phyloP scores from a whole-genome alignment of 805 yeast genomes.

The Wickerhamomyces kurtzmanii region DNA sequence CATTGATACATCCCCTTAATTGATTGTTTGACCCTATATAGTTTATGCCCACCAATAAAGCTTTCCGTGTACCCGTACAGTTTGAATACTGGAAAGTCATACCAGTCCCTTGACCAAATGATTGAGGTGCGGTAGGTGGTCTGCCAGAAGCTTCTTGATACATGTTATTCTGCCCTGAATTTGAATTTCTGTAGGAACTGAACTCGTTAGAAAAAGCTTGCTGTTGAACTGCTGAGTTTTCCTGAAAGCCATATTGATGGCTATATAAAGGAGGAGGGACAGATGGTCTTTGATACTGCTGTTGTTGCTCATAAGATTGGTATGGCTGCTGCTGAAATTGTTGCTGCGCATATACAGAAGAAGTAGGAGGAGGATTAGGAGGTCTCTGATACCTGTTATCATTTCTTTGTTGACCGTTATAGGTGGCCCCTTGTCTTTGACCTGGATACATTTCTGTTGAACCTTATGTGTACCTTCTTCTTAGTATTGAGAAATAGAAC shows the following conservation, averaged over 20 bases:
- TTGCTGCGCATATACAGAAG: slow-evolving; percentile 6
- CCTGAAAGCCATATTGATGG: too few species aligned
- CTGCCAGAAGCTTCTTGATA: slow-evolving; percentile 4
- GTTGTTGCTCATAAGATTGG: too few species aligned
- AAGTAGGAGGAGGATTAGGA: slow-evolving; percentile 9
- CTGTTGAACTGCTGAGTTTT: too few species aligned
- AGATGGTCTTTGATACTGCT: too few species aligned
- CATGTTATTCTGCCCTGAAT: slow-evolving; percentile 7
- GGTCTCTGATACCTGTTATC: slow-evolving; percentile 5
- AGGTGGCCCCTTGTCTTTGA: slow-evolving; percentile 3
- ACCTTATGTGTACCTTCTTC: too few species aligned
- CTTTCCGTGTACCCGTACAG: slow-evolving; percentile 56
- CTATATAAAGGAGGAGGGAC: too few species aligned
- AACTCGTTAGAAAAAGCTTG: too few species aligned
- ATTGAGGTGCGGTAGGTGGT: slow-evolving; percentile 11
- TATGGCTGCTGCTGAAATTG: slow-evolving; percentile 6
- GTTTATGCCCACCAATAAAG: slow-evolving; percentile 60
- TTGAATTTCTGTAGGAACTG: slow-evolving; percentile 6
- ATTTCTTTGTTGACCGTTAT: slow-evolving; percentile 1
- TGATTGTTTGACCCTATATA: slow-evolving; percentile 47
- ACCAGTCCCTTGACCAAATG: slow-evolving; percentile 7
- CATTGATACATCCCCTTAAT: slow-evolving; percentile 64
- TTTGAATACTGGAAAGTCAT: slow-evolving; percentile 35
- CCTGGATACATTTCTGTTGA: slow-evolving; percentile 11
- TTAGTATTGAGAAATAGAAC: too few species aligned